These are phyloP conservation scores for Pseudogymnoascus pannorum DNA, from an alignment of 2,329 filamentous ascomycete species.

Conservation along the genomic window DNA sequence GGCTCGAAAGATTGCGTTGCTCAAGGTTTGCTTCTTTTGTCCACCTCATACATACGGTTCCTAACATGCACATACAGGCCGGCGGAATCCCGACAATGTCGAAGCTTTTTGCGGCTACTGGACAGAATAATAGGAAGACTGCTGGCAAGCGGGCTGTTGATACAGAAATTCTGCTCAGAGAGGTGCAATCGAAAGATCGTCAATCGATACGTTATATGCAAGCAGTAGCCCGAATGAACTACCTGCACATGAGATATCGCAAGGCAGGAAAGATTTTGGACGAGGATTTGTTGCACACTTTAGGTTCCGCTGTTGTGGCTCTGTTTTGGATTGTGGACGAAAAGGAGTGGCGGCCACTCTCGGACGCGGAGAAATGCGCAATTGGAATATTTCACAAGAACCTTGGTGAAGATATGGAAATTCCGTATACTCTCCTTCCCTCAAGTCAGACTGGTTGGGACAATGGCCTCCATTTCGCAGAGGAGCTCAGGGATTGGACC, in stretches of 20 bases:
- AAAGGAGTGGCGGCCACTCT: conserved; percentile 23
- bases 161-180: conserved; percentile 24
- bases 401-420: conserved; percentile 26
- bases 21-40: conserved; percentile 24
- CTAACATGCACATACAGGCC: conserved; percentile 11
- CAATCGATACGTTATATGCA: conserved; percentile 19
- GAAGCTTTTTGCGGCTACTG: conserved; percentile 20
- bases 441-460: conserved; percentile 21
- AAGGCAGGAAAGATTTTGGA: conserved; percentile 22
- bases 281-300: conserved; percentile 19
- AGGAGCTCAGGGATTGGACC: conserved; percentile 23
- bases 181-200: conserved; percentile 19
- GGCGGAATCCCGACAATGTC: conserved; percentile 22
- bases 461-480: conserved; percentile 26
- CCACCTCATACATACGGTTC: not conserved
- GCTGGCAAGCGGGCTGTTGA: conserved; percentile 21
- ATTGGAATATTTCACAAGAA: conserved; percentile 24
- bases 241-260: conserved; percentile 20
- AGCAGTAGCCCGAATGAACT: conserved; percentile 21
- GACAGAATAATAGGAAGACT: conserved; percentile 19
- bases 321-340: conserved; percentile 18
- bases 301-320: conserved; percentile 18
- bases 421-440: conserved; percentile 23
- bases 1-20: conserved; percentile 22
- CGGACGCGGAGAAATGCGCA: conserved; percentile 25